Evolutionary conservation across 106 monocot genomes (phyloP).

Genomic region (Dioscorea zingiberensis): DNA sequence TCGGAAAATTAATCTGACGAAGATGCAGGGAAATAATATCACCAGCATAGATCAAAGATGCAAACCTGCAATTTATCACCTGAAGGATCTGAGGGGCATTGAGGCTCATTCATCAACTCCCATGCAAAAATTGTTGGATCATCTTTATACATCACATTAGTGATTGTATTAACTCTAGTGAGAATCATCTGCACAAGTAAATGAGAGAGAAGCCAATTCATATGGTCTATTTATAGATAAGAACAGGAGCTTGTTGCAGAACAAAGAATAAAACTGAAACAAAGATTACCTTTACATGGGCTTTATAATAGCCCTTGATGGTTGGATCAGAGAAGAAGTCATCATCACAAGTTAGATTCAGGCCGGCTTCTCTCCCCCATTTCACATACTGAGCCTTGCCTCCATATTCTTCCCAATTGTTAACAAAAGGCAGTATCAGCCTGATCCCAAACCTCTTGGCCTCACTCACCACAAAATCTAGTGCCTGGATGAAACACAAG

Average conservation of each 20-base stretch:
- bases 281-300: slow-evolving; percentile 55
- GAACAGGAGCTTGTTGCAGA: no score
- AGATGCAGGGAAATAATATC: no score
- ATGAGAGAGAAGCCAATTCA: not conserved
- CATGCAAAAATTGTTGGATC: slow-evolving; percentile 92
- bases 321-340: slow-evolving; percentile 70
- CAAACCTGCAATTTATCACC: slow-evolving; percentile 71
- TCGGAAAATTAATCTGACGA: no score
- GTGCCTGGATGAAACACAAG: slow-evolving; percentile 28
- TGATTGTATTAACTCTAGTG: slow-evolving; percentile 66
- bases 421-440: slow-evolving; percentile 55
- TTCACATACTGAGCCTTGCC: slow-evolving; percentile 79
- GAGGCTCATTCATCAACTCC: slow-evolving; percentile 93
- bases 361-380: slow-evolving; percentile 66
- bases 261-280: not conserved
- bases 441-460: slow-evolving; percentile 63
- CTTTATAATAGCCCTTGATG: slow-evolving; percentile 71
- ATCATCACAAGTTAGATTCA: slow-evolving; percentile 64
- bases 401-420: slow-evolving; percentile 83
- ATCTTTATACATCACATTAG: slow-evolving; percentile 64
- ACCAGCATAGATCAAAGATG: no score
- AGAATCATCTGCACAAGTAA: slow-evolving; percentile 41
- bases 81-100: slow-evolving; percentile 75
- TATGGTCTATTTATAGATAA: not conserved
- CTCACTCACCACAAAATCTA: slow-evolving; percentile 88